Evolutionary conservation across 257 asterid genomes (phyloP), one percentile per base, ranked within the genome.

Genomic region (Solanum chiquidenum): DNA sequence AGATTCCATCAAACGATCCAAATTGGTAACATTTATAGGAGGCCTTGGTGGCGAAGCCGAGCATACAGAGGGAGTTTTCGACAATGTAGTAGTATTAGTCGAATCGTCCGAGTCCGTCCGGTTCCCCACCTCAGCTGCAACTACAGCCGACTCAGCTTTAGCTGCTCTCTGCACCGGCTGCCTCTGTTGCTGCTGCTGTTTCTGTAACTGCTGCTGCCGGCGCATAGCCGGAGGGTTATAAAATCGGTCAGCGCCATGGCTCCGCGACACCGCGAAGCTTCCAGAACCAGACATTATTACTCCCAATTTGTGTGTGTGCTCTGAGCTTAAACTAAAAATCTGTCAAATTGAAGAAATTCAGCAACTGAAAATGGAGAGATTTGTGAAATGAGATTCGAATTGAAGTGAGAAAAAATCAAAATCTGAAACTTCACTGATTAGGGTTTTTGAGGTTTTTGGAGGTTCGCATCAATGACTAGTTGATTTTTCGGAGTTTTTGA

Each of bases 1-100:
- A 31, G 98, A 90, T 62, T 93, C 94, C 92, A 93, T 88, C 89
- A 95, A 89, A 20, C 96, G 94, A 90, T 93, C 99, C 55, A 95
- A 92, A 92, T 96, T 94, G 4, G 97, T 92, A n/a, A 87, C 85
- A 69, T 83, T 88, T 86, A 55, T 12, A 8, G 86, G 82, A 86
- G 87, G 88, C 86, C 20, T 69, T 12, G 92, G 90, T 12, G 92
- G 80, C 10, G 89, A 87, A 84, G 91, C 69, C 4, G 92, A 85
- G 91, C 86, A 20, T 84, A 90, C 62, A 33, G 94, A 72, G 23
- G 89, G 88, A 90, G 90, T 91, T 35, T 88, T 90, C 23, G 93
- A 40, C 91, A 93, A 92, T 92, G 97, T 88, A 89, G 85, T 14
- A 33, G 97, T 89, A 90, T 82, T 20, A 33, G 84, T 83, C 11